Conservation (phyloP, 2,329 filamentous ascomycete species). For the Coniochaeta sp. region DNA sequence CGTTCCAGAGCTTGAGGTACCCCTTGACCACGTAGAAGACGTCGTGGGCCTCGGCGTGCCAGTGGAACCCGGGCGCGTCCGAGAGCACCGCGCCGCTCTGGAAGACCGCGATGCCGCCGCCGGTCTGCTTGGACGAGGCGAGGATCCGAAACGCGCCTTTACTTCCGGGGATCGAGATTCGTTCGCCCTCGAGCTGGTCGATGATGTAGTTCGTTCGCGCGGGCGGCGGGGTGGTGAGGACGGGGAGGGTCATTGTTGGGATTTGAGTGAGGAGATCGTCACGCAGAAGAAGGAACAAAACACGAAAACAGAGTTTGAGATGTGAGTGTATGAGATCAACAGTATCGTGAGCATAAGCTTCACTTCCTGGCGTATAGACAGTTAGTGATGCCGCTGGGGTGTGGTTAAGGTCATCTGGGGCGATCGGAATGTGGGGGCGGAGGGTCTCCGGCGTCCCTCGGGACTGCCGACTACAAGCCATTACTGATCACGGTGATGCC, state of each 20-base stretch:
- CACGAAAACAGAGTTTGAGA: too few species aligned
- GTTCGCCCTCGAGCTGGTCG: constrained; percentile 41
- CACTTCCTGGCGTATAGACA: too few species aligned
- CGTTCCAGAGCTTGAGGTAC: constrained; percentile 48
- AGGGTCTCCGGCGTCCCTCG: too few species aligned
- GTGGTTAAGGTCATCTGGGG: too few species aligned
- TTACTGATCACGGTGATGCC: too few species aligned
- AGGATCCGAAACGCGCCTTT: constrained; percentile 43
- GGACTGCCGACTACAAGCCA: too few species aligned
- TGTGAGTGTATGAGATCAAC: too few species aligned
- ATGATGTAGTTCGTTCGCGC: constrained; percentile 35
- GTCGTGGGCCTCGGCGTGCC: constrained; percentile 48
- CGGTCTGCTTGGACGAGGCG: constrained; percentile 42
- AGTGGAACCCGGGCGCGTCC: constrained; percentile 46
- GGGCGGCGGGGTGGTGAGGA: constrained; percentile 25
- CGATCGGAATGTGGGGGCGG: too few species aligned
- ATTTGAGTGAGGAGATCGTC: neutral
- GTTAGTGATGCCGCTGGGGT: too few species aligned
- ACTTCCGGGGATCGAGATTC: constrained; percentile 42
- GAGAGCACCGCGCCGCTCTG: constrained; percentile 37
- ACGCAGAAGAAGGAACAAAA: too few species aligned
- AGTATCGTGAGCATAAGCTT: too few species aligned
- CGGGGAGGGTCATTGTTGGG: constrained; percentile 22
- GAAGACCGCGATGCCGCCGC: constrained; percentile 43
- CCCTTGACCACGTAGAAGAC: constrained; percentile 50